A percentile compares a stretch with the other conserved stretches of the same genome.
Conservation (phyloP, 2,329 filamentous ascomycete genomes). For the Plectosphaerella cucumerina region DNA sequence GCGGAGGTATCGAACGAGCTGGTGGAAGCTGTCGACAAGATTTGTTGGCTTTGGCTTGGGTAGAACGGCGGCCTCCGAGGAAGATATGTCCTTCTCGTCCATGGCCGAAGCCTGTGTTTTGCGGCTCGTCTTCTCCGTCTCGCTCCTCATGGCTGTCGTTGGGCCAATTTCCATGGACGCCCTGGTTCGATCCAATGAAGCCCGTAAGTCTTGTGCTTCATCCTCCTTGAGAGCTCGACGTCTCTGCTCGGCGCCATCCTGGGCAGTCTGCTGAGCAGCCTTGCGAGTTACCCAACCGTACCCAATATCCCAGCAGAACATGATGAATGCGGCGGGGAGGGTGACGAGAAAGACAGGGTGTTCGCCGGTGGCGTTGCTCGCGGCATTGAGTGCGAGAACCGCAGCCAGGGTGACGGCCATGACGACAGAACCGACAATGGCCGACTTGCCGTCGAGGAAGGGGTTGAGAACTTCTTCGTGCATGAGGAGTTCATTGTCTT, state of each 20-base stretch:
- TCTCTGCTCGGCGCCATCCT: conserved; percentile 38
- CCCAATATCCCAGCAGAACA: conserved; percentile 62
- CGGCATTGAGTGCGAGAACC: conserved; percentile 61
- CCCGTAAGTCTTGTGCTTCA: conserved; percentile 2
- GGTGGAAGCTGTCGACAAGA: conserved; percentile 42
- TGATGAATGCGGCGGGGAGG: conserved; percentile 60
- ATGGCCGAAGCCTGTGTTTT: too few relatives aligned
- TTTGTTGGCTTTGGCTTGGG: conserved; percentile 30
- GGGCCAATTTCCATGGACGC: too few relatives aligned
- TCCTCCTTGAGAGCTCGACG: conserved; percentile 2
- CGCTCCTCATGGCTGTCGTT: too few relatives aligned
- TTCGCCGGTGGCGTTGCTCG: conserved; percentile 41
- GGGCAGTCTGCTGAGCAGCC: conserved; percentile 60
- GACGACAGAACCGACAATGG: conserved; percentile 57
- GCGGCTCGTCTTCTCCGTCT: too few relatives aligned
- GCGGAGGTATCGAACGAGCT: conserved; percentile 52
- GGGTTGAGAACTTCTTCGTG: conserved; percentile 73
- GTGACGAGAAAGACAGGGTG: conserved; percentile 65
- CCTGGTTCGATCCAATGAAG: too few relatives aligned
- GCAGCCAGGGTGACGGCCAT: conserved; percentile 65
- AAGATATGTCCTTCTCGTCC: too few relatives aligned
- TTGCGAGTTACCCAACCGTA: conserved; percentile 60
- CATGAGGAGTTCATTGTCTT: conserved; percentile 49
- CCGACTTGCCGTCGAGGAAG: conserved; percentile 62
- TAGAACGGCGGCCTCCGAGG: background rate